These are phyloP conservation scores for Pulveroboletus sp. DNA, from an alignment of 768 basidiomycete genomes.

Conservation along the genomic window DNA sequence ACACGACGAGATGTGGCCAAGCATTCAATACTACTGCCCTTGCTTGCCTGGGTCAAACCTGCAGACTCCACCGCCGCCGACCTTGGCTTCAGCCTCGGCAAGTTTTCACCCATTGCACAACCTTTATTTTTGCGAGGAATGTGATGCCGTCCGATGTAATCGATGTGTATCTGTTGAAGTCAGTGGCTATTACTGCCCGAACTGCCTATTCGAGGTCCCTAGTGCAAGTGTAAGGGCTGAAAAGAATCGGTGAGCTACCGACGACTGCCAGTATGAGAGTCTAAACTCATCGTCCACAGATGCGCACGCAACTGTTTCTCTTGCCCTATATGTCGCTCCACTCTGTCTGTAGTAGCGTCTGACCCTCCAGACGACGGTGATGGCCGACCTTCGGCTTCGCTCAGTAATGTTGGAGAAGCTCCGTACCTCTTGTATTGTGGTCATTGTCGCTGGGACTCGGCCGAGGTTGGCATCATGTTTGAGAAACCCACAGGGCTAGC, in stretches of 20 bases:
- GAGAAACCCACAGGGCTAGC: constrained; percentile 97
- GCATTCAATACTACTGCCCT: constrained; percentile 65
- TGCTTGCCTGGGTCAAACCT: constrained; percentile 52
- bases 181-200: constrained; percentile 96
- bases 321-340: constrained; percentile 90
- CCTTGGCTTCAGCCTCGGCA: constrained; percentile 69
- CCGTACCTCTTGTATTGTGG: constrained; percentile 92
- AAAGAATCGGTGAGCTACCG: constrained; percentile 73
- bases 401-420: constrained; percentile 68
- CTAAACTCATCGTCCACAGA: constrained; percentile 39
- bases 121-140: constrained; percentile 98
- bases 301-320: constrained; percentile 97
- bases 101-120: constrained; percentile 80
- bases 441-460: constrained; percentile 93
- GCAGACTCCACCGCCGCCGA: constrained; percentile 60
- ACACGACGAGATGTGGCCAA: constrained; percentile 35
- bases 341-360: constrained; percentile 85
- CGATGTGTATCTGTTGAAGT: constrained; percentile 91
- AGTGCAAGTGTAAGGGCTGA: constrained; percentile 97
- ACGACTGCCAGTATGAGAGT: background rate
- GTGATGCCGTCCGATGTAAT: constrained; percentile 91
- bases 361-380: constrained; percentile 66
- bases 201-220: constrained; percentile 97
- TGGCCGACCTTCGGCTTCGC: constrained; percentile 46
- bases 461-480: constrained; percentile 85